Conservation (phyloP, 2,329 filamentous ascomycete species). For the Metarhizium brunneum region DNA sequence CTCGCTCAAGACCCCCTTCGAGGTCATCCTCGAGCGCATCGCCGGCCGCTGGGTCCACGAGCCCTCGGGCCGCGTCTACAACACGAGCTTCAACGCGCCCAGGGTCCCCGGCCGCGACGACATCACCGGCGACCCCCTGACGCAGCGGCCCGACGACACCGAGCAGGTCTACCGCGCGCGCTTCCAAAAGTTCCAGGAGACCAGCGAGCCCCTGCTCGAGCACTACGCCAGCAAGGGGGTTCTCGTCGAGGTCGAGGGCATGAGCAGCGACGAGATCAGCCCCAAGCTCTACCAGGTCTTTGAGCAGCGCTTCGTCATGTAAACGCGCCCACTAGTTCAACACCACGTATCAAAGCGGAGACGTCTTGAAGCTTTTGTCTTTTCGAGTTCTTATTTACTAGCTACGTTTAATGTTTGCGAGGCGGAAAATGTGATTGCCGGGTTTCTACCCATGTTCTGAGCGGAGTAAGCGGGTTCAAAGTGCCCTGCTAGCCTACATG, state of each 20-base stretch:
- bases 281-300: constrained; percentile 83
- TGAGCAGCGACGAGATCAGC: constrained; percentile 89
- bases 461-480: neutral
- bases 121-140: constrained; percentile 77
- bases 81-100: constrained; percentile 85
- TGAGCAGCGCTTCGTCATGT: constrained; percentile 56
- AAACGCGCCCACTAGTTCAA: neutral
- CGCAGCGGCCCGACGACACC: constrained; percentile 76
- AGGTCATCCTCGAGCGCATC: constrained; percentile 83
- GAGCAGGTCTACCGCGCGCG: constrained; percentile 77
- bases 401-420: neutral
- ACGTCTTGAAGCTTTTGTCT: neutral
- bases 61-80: constrained; percentile 86
- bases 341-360: neutral
- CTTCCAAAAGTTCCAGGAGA: constrained; percentile 77
- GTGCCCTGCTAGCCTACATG: neutral
- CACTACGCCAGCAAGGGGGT: constrained; percentile 82
- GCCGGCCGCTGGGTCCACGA: constrained; percentile 89
- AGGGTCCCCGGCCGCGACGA: constrained; percentile 76
- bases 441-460: too few relatives aligned
- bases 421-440: neutral
- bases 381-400: neutral
- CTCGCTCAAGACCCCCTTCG: constrained; percentile 73
- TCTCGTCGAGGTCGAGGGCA: constrained; percentile 76
- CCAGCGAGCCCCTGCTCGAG: constrained; percentile 73